A percentile compares a stretch with the other conserved stretches of the same genome.
Conservation (phyloP, 768 basidiomycete species). For the Lentinus tigrinus region DNA sequence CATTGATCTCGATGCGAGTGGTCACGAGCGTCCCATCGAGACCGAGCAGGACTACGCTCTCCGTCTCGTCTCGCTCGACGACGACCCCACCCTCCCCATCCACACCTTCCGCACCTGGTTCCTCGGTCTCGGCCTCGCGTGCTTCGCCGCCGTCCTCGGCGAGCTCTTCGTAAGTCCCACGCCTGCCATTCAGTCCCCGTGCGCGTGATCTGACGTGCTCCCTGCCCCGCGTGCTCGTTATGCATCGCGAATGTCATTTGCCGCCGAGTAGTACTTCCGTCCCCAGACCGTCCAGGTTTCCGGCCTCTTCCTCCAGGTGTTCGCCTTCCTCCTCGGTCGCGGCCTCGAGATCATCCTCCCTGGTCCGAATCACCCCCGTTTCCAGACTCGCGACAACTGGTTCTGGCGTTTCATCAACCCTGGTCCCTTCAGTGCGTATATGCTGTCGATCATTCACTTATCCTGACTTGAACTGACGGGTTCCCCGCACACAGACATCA, state of each 20-base stretch:
- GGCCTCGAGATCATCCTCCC: constrained; percentile 26
- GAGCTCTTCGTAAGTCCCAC: constrained; percentile 44
- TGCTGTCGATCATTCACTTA: background rate
- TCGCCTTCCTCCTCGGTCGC: constrained; percentile 29
- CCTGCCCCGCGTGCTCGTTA: background rate
- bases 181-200: background rate
- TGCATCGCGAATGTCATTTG: background rate
- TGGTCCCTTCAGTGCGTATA: constrained; percentile 25
- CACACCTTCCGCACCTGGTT: constrained; percentile 33
- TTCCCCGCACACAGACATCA: constrained; percentile 32
- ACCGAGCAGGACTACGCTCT: constrained; percentile 47
- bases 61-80: constrained; percentile 51
- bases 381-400: constrained; percentile 27
- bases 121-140: constrained; percentile 29
- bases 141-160: constrained; percentile 34
- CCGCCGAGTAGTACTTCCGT: constrained; percentile 21
- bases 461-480: background rate
- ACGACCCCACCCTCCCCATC: constrained; percentile 36
- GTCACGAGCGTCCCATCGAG: constrained; percentile 51
- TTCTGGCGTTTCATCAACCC: constrained; percentile 32
- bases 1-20: constrained; percentile 44
- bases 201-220: constrained; percentile 8
- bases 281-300: constrained; percentile 25
- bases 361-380: constrained; percentile 11
- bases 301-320: constrained; percentile 24